Base-by-base conservation (phyloP, 2,329 filamentous ascomycete genomes). In the Clarireedia homoeocarpa region DNA sequence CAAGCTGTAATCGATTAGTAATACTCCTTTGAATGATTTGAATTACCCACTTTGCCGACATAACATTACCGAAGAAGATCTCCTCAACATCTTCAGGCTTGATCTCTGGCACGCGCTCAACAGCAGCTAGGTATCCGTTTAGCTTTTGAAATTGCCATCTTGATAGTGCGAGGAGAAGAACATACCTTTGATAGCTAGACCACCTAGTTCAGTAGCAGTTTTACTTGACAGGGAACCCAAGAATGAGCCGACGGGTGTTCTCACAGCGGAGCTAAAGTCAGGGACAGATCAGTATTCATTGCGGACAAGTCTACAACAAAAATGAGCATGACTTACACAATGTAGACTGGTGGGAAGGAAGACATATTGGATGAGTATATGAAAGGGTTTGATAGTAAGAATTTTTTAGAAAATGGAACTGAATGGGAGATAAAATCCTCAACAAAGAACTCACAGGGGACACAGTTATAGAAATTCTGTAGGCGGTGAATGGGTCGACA, bases 21-120 rank as follows among this genome's bases (percentile, higher is more conserved):
- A 15, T 23, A 5, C 30, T n/a, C n/a, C 20, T 48, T 30, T 51
- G 14, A 17, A 44, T 10, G 30, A 44, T 52, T 61, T 39, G 40
- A 15, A 39, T 69, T 79, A 24, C 64, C 67, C 81, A 96, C 91
- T 92, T 91, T 72, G 92, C 94, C 58, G 91, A 95, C 68, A 99
- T 82, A 64, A 99, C 94, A 78, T 99, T 99, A 73, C 94, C 94
- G 71, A 96, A 95, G 79, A 94, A 95, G 70, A 99, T 90, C 73
- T 99, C 94, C 71, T 99, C 85, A 57, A 99, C 89, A 71, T 95
- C 84, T 68, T 91, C 84, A 55, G 90, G 81, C 76, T 95, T 91
- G 76, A 99, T 84, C 69, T 86, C 82, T 55, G 94, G 85, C 48
- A 88, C 89, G 68, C 90, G 87, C 75, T 91, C 87, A 64, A 99